These are phyloP conservation scores for Macrophomina phaseolina DNA, from an alignment of 2,329 filamentous ascomycete genomes.

Conservation along the genomic window DNA sequence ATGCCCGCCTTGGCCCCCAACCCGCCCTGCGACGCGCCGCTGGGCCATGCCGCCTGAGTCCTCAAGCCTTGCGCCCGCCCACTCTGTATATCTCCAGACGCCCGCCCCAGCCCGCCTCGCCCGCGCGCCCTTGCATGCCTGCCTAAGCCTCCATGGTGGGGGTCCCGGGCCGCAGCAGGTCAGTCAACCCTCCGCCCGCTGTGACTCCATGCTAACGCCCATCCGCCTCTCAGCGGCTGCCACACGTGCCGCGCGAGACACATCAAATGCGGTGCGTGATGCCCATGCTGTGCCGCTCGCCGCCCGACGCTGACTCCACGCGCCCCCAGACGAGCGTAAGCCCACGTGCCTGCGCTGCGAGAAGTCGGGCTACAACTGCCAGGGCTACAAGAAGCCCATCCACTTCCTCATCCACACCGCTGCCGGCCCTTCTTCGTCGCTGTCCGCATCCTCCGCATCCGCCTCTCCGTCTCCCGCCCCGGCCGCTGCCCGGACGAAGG, in stretches of 20 bases:
- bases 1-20: conserved; percentile 17
- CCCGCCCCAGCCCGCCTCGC: background rate
- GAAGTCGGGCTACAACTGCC: conserved; percentile 30
- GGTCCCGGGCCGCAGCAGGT: conserved; percentile 26
- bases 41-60: conserved; percentile 10
- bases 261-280: conserved; percentile 28
- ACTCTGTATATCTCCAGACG: background rate
- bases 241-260: conserved; percentile 27
- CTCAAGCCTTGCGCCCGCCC: background rate
- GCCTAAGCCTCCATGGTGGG: conserved; percentile 23
- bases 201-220: conserved; percentile 4
- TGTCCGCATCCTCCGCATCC: background rate
- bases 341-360: conserved; percentile 30
- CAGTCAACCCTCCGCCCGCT: background rate
- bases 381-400: conserved; percentile 30
- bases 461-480: background rate
- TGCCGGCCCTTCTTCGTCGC: conserved; percentile 4
- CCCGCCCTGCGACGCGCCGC: background rate
- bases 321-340: conserved; percentile 30
- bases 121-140: background rate
- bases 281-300: background rate
- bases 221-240: conserved; percentile 18
- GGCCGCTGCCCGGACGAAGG: background rate
- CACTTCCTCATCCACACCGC: conserved; percentile 29
- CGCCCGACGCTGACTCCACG: background rate